Conservation (phyloP, 768 basidiomycete species). For the Mycena epipterygia region DNA sequence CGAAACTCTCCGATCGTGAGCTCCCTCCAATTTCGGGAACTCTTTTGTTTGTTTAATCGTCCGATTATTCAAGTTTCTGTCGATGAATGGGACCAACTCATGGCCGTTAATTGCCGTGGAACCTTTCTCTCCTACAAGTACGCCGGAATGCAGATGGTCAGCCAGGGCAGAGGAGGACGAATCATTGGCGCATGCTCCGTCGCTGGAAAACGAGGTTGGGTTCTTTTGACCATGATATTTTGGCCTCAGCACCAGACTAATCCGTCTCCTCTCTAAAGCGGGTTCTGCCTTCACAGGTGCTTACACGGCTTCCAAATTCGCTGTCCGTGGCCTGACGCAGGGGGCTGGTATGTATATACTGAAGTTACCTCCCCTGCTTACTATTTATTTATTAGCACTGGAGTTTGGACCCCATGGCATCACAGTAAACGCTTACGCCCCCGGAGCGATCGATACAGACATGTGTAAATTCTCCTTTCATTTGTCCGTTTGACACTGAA, state of each 20-base stretch:
- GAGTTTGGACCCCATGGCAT: slow-evolving; percentile 40
- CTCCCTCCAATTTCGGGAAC: no score
- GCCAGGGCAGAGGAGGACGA: neutral
- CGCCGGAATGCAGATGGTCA: neutral
- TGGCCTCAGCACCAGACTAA: neutral
- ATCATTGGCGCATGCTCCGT: neutral
- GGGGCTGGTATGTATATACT: neutral
- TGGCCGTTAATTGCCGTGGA: no score
- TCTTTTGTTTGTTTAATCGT: no score
- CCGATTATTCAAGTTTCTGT: neutral
- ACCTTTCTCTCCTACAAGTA: no score
- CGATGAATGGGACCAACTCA: neutral
- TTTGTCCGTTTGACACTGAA: neutral
- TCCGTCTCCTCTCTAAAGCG: no score
- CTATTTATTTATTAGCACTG: slow-evolving; percentile 16
- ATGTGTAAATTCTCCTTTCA: slow-evolving; percentile 27
- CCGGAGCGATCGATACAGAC: no score
- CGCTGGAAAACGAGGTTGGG: neutral
- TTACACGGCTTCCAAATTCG: slow-evolving; percentile 29
- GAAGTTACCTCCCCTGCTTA: no score
- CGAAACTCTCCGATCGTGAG: no score
- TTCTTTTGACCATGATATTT: neutral
- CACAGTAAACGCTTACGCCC: slow-evolving; percentile 45
- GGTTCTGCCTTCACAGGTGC: neutral
- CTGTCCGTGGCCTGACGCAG: slow-evolving; percentile 10